Evolutionary conservation across 805 yeast genomes (phyloP), one percentile per base, ranked within the genome.

Genomic region (Blastobotrys terrestris): DNA sequence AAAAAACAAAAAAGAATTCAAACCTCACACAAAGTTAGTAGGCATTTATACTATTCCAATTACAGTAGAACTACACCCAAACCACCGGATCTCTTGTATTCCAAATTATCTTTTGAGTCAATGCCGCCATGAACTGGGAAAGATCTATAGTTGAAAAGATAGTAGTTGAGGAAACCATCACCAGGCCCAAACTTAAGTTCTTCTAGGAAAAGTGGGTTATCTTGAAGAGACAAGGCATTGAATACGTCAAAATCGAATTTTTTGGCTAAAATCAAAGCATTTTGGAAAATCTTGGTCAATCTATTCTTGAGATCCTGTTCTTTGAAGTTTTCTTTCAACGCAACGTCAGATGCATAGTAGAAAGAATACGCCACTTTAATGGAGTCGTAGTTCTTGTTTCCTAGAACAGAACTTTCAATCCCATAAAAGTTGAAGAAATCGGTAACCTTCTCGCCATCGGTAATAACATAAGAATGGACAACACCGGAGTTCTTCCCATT

Each of bases 371-470:
- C 97, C 51, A 91, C 85, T 2, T 89, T 89, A 56, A 94, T 69
- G 52, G 83, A 81, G 45, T 78, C 73, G 66, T 88, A 85, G 39
- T 73, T 64, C 2, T 80, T 69, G 61, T 86, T 81, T 7, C 70
- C 69, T 58, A 94, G 72, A 4, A 94, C 94, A 0, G 90, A 80
- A 69, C 90, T 88, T 45, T 97, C 97, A 45, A 94, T 75, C 46
- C 90, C 77, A 66, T 90, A 94, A 70, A 87, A 94, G 7, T 97
- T 88, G 65, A 88, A 79, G 67, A 91, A 88, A 68, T 94, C 99
- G 8, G 96, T 83, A 57, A 94, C 81, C 26, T 64, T 67, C 40
- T 77, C 78, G 15, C 47, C 52, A 50, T 72, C 62, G 61, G 80
- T 85, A 44, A 89, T 92, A 4, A 94, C 97, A 67, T 79, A 92